A percentile compares a stretch with the other conserved stretches of the same genome.
Conservation (phyloP, 139 green algal species). For the Tetradesmus lagerheimii region DNA sequence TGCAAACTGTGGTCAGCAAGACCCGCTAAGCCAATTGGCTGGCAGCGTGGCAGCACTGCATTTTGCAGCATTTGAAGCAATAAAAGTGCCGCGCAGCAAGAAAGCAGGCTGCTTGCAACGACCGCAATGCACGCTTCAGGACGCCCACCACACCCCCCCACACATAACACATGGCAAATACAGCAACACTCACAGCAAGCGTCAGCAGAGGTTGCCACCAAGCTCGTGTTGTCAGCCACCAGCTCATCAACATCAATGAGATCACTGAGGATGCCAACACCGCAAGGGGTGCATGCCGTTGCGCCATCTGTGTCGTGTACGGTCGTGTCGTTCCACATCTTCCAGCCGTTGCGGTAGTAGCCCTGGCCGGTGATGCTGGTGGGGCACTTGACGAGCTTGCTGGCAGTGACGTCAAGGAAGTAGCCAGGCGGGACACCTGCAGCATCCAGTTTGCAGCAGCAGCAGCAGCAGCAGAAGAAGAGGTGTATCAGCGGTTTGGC, state of each 20-base stretch:
- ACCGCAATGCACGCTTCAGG: too few species aligned
- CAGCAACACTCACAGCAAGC: background rate
- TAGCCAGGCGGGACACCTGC: background rate
- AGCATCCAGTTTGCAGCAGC: too few species aligned
- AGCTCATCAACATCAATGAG: background rate
- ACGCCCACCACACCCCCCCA: too few species aligned
- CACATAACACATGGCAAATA: background rate
- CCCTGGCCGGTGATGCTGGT: background rate
- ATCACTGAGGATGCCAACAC: background rate
- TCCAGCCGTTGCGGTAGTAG: background rate
- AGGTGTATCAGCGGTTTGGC: too few species aligned
- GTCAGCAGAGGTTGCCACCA: background rate
- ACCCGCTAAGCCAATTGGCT: too few species aligned
- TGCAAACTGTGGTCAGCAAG: too few species aligned
- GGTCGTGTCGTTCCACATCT: background rate
- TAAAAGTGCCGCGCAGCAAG: too few species aligned
- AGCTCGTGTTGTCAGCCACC: background rate
- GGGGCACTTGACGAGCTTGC: background rate
- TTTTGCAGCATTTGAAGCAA: too few species aligned
- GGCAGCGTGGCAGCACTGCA: too few species aligned
- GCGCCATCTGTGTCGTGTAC: background rate
- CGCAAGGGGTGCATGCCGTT: background rate
- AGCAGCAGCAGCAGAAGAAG: too few species aligned
- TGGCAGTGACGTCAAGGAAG: background rate
- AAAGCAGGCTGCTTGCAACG: too few species aligned